phyloP scores from a whole-genome alignment of 768 basidiomycete species.

The Guyanaporus albipodus region DNA sequence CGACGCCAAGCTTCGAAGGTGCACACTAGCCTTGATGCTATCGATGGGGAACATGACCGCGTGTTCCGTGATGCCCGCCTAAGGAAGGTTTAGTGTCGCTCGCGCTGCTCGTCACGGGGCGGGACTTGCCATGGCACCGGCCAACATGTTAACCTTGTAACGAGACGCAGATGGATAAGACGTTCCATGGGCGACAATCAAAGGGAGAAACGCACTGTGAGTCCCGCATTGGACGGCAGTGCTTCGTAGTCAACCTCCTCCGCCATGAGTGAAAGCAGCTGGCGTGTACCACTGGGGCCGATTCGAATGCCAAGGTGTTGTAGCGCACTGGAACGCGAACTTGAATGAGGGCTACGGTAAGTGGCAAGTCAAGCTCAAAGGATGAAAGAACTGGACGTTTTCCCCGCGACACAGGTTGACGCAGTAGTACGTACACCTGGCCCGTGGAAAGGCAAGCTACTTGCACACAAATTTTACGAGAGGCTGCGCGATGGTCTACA shows the following conservation, averaged over 20 bases:
- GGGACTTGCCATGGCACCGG: conserved; percentile 83
- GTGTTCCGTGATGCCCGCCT: conserved; percentile 99
- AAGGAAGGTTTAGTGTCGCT: conserved; percentile 18
- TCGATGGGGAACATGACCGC: conserved; percentile 98
- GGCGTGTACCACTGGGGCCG: conserved; percentile 4
- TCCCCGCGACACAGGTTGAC: conserved; percentile 1
- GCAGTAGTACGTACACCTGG: conserved; percentile 2
- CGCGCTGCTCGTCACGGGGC: conserved; percentile 1
- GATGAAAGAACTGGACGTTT: conserved; percentile 10
- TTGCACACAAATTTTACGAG: too few species aligned
- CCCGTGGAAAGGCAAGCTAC: neutral
- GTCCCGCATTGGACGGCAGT: conserved; percentile 71
- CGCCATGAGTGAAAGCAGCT: conserved; percentile 27
- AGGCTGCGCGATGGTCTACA: too few species aligned
- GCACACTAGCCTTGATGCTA: conserved; percentile 83
- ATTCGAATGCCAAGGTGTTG: conserved; percentile 6
- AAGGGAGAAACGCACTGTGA: conserved; percentile 53
- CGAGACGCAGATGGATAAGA: conserved; percentile 11
- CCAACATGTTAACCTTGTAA: conserved; percentile 88
- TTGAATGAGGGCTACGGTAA: neutral
- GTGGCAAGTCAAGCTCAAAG: neutral
- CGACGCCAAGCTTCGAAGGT: neutral
- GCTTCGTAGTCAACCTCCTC: conserved; percentile 61
- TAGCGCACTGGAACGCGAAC: conserved; percentile 5
- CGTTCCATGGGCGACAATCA: conserved; percentile 7